Evolutionary conservation across 495 filamentous ascomycete species (phyloP), one percentile per base, ranked within the genome.

Genomic region (Rusavskia elegans): DNA sequence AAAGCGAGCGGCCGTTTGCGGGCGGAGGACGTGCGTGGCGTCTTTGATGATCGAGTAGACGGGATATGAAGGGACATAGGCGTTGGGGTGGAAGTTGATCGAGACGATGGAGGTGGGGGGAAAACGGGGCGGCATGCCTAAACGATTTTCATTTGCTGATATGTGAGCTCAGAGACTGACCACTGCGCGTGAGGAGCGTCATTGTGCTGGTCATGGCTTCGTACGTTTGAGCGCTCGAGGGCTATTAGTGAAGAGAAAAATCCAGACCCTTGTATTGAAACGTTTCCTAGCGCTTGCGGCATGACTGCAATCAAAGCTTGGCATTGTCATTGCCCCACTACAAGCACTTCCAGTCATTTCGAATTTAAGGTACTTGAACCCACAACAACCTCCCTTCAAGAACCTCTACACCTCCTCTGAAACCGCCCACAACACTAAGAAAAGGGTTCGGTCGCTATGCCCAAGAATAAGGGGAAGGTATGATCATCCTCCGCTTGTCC

Each of bases 401-500:
- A 37, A n/a, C 39, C 46, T 39, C 19, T 29, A 14, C 6, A 35
- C 36, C 25, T 17, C 7, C 21, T 27, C 39, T 29, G 3, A 11
- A 51, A 23, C 40, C 53, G 13, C 21, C 46, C 46, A 48, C 2
- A 29, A 29, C 32, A 4, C 23, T 35, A 52, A 41, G 49, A 44
- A 52, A 55, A 21, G 14, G 3, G 20, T 1, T 41, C 50, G 1
- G 60, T 64, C 76, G 79, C 68, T 57, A 95, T 95, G 88, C 88
- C 88, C 64, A 95, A 95, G 87, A 95, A 95, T 65, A 95, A 95
- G 82, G 88, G 88, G 83, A 95, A 94, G 70, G 88, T 93, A 80
- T 62, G 82, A 50, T 14, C 8, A 35, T 14, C 2, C 32, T 35
- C 32, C 13, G 10, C 32, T 35, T 1, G 10, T 35, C 9, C 32